phyloP scores from a whole-genome alignment of 2,329 filamentous ascomycete species.

The Epichloe typhina region DNA sequence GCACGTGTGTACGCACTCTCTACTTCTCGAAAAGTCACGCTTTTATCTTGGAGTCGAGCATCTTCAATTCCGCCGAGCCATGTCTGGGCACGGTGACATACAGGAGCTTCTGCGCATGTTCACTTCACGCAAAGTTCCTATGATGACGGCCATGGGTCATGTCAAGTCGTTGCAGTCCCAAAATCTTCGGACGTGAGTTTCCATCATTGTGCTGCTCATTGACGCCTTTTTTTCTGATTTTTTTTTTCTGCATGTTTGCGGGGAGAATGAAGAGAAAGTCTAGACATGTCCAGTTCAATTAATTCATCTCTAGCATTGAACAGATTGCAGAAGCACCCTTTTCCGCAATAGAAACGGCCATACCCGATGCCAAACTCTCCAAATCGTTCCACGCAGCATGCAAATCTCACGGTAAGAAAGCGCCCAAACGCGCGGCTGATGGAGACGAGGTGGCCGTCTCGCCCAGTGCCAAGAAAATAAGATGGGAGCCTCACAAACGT shows the following conservation, averaged over 20 bases:
- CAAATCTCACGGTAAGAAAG: slow-evolving; percentile 35
- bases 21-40: no score
- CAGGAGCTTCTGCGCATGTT: slow-evolving; percentile 48
- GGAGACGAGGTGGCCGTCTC: slow-evolving; percentile 5
- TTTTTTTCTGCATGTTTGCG: no score
- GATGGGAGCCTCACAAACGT: slow-evolving; percentile 19
- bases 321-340: slow-evolving; percentile 39
- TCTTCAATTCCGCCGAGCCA: slow-evolving; percentile 13
- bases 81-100: slow-evolving; percentile 45
- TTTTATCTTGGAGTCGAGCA: background rate
- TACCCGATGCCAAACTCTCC: slow-evolving; percentile 36
- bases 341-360: slow-evolving; percentile 29
- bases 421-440: slow-evolving; percentile 17
- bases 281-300: background rate
- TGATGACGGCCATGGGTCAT: slow-evolving; percentile 45
- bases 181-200: slow-evolving; percentile 39
- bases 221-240: no score
- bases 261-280: background rate
- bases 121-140: slow-evolving; percentile 43
- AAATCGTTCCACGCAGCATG: slow-evolving; percentile 40
- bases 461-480: slow-evolving; percentile 18
- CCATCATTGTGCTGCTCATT: background rate
- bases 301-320: slow-evolving; percentile 28
- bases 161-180: slow-evolving; percentile 43
- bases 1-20: background rate